Conservation (phyloP, 352 stramenopile species). For the Bremia lactucae region DNA sequence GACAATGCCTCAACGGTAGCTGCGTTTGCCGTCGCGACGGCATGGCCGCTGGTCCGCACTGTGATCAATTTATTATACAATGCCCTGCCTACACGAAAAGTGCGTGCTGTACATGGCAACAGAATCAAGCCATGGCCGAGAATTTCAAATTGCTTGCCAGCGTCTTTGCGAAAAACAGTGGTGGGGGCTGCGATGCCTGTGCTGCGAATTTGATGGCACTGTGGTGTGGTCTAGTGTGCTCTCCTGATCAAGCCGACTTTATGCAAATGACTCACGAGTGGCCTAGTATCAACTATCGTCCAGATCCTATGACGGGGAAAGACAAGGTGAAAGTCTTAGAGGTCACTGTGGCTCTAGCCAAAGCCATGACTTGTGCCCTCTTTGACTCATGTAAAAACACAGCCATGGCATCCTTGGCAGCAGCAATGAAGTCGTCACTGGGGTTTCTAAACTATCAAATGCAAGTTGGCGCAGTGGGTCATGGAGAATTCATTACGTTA, state of each 20-base stretch:
- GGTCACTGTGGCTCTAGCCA: conserved; percentile 62
- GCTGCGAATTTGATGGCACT: conserved; percentile 78
- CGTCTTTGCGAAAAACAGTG: conserved; percentile 59
- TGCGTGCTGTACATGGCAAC: conserved; percentile 85
- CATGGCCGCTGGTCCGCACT: conserved; percentile 62
- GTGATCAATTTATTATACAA: conserved; percentile 61
- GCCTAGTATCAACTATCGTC: conserved; percentile 57
- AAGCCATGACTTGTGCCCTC: conserved; percentile 56
- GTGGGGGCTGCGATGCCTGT: conserved; percentile 68
- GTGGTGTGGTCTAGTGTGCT: conserved; percentile 82
- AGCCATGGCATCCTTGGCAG: conserved; percentile 54
- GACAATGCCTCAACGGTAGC: conserved; percentile 25
- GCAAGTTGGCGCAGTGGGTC: conserved; percentile 77
- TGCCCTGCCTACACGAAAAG: conserved; percentile 73
- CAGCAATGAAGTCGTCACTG: conserved; percentile 73
- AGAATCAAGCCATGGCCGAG: conserved; percentile 81
- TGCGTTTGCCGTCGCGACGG: conserved; percentile 57
- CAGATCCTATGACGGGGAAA: conserved; percentile 63
- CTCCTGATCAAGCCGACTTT: conserved; percentile 59
- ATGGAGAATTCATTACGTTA: conserved; percentile 82
- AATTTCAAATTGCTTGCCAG: conserved; percentile 74
- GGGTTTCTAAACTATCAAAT: conserved; percentile 86
- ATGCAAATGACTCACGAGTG: conserved; percentile 56
- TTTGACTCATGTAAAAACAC: conserved; percentile 85
- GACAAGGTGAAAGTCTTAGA: conserved; percentile 75